Evolutionary conservation across 106 monocot species (phyloP), one percentile per base, ranked within the genome.

Genomic region (Cymbidium sinense): DNA sequence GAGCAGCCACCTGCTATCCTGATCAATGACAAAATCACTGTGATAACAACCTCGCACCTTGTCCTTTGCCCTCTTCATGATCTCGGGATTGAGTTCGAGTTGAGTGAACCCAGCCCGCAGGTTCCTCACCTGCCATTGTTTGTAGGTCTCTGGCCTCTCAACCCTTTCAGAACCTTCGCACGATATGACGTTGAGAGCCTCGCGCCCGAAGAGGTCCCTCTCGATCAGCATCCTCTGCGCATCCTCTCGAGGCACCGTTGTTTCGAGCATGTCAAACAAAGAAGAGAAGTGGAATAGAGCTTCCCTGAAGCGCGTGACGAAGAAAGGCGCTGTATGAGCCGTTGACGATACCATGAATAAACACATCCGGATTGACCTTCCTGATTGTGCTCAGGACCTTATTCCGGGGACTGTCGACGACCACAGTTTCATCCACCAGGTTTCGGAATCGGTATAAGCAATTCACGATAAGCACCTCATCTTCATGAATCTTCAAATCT

Each of bases 61-160:
- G 4, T 85, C 77, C 64, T 70, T 84, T 5, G 83, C 82, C 28
- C 70, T 80, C 64, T 79, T 89, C 83, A 89, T 51, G 67, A 89
- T 86, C 6, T 79, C 83, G n/a, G 82, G 72, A 39, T 91, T 71
- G 23, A 91, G 67, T 0, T 76, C 87, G 1, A 96, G 87, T 76
- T 86, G 96, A 17, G 17, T 34, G 34, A 93, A 96, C 25, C 96
- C 96, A 41, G 91, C 96, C 81, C 86, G 86, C 15, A 91, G 70
- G 43, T 89, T 89, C 79, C 93, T 87, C 10, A 82, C 87, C 76
- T 96, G 96, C 96, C 96, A 96, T 70, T 93, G 93, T 83, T 91
- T 91, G 86, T 89, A 91, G 6, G 87, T 93, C 79, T 96, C 96
- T 0, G 96, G 96, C 81, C 96, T 84, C 77, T 96, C 93, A 12